Evolutionary conservation across 768 basidiomycete species (phyloP).

Genomic region (Suillus hirtellus): DNA sequence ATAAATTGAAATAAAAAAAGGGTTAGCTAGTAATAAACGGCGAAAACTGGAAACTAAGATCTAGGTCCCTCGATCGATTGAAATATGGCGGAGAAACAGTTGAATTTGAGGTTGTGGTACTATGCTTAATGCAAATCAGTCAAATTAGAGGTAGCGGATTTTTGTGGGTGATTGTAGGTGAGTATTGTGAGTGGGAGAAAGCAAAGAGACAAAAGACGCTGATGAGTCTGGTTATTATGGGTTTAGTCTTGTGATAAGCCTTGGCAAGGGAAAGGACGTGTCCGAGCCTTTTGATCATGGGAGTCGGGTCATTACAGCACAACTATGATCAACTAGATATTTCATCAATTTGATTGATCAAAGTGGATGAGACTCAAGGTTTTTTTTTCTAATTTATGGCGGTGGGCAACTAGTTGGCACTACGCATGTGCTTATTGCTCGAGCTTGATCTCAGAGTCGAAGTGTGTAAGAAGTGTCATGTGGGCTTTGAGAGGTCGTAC

Average conservation of each 20-base stretch:
- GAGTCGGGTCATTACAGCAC: neutral
- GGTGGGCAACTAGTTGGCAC: neutral
- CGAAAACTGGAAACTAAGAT: neutral
- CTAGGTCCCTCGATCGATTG: neutral
- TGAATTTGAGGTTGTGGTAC: neutral
- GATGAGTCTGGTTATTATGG: neutral
- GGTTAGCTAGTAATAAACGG: neutral
- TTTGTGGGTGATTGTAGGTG: neutral
- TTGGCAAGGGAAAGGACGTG: neutral
- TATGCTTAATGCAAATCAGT: neutral
- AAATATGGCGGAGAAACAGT: neutral
- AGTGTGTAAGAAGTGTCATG: neutral
- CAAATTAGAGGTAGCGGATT: neutral
- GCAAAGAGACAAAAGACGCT: neutral
- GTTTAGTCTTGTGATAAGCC: neutral
- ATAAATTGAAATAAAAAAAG: too few species aligned
- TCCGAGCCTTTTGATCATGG: neutral
- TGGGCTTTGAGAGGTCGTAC: neutral
- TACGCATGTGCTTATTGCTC: too few species aligned
- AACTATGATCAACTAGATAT: neutral
- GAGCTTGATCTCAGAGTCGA: neutral
- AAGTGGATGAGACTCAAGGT: neutral
- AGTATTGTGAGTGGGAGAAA: neutral
- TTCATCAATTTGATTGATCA: neutral
- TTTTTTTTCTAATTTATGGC: neutral